Evolutionary conservation across 2,329 filamentous ascomycete species (phyloP).

Genomic region (Dendryphion nanum): DNA sequence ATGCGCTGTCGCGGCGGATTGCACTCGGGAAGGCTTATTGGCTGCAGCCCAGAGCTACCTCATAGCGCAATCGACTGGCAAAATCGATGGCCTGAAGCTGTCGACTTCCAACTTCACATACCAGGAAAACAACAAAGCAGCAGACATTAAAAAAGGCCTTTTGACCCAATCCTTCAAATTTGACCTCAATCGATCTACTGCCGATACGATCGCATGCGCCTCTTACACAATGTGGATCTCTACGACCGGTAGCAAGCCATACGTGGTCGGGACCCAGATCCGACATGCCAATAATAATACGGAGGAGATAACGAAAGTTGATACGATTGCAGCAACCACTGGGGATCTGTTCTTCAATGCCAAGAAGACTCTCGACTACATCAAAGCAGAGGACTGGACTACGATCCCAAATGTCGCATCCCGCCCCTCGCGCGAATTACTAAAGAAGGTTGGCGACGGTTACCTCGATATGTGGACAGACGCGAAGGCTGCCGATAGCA

Average conservation of each 20-base stretch:
- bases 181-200: slow-evolving; percentile 23
- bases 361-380: slow-evolving; percentile 24
- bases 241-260: slow-evolving; percentile 18
- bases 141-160: slow-evolving; percentile 18
- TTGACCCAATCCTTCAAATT: slow-evolving; percentile 19
- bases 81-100: slow-evolving; percentile 16
- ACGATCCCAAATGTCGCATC: slow-evolving; percentile 12
- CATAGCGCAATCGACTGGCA: slow-evolving; percentile 20
- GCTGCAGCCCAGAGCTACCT: slow-evolving; percentile 23
- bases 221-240: slow-evolving; percentile 30
- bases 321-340: slow-evolving; percentile 27
- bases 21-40: slow-evolving; percentile 26
- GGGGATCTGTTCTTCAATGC: slow-evolving; percentile 31
- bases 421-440: slow-evolving; percentile 21
- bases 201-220: slow-evolving; percentile 25
- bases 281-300: slow-evolving; percentile 22
- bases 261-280: slow-evolving; percentile 29
- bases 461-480: slow-evolving; percentile 35
- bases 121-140: slow-evolving; percentile 29
- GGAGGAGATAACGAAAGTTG: slow-evolving; percentile 20
- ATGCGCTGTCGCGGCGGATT: slow-evolving; percentile 12
- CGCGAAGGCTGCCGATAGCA: slow-evolving; percentile 23
- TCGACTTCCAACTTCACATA: slow-evolving; percentile 23
- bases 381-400: slow-evolving; percentile 25
- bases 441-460: slow-evolving; percentile 25